Conservation (phyloP, 2,329 filamentous ascomycete genomes). For the Phyllosticta citriasiana region DNA sequence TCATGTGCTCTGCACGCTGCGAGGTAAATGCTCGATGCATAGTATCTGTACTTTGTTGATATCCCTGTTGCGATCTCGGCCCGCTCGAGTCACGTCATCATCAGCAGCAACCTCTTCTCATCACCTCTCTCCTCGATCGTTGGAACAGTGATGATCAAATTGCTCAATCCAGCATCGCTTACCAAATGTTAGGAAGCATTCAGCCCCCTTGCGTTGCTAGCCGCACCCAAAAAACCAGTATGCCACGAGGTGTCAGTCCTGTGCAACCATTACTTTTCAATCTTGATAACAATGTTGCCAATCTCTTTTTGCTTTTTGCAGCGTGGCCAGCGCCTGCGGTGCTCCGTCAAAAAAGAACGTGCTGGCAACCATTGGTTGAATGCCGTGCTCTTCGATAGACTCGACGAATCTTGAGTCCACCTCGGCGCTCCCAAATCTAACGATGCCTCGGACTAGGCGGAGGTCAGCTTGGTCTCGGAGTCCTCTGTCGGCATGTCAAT, state of each 20-base stretch:
- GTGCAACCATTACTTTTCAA: neutral
- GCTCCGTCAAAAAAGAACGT: slow-evolving; percentile 15
- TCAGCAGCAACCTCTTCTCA: neutral
- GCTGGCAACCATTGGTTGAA: slow-evolving; percentile 17
- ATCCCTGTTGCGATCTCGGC: neutral
- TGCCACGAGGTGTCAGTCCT: neutral
- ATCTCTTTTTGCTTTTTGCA: slow-evolving; percentile 15
- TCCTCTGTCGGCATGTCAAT: neutral
- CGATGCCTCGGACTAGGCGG: neutral
- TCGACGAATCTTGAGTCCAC: slow-evolving; percentile 14
- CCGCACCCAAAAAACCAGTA: neutral
- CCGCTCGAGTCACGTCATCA: neutral
- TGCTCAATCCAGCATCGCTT: neutral
- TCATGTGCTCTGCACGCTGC: neutral
- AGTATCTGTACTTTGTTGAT: neutral
- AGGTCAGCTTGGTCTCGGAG: neutral
- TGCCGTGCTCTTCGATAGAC: slow-evolving; percentile 15
- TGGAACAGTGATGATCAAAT: neutral
- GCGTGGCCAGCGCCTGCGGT: slow-evolving; percentile 14
- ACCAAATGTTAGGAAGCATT: neutral
- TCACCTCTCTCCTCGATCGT: neutral
- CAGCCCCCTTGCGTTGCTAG: neutral
- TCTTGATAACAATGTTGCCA: slow-evolving; percentile 18
- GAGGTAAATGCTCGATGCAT: neutral
- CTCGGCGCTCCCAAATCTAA: slow-evolving; percentile 14